phyloP scores from a whole-genome alignment of 495 filamentous ascomycete species.

The Neurospora terricola region DNA sequence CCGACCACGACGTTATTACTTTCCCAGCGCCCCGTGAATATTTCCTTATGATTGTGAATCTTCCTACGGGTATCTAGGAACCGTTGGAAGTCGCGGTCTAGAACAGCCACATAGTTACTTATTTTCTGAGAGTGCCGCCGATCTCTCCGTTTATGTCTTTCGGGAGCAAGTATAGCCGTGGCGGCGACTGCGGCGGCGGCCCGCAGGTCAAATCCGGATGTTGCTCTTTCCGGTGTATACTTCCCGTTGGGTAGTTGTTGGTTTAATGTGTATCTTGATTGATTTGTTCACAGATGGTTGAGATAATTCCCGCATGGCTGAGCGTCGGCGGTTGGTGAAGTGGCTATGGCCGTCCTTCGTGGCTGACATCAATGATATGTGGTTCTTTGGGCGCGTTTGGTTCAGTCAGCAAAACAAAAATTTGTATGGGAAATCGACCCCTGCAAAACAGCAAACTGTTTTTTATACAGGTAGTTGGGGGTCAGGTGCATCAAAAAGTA shows the following conservation, averaged over 20 bases:
- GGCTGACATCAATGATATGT: background rate
- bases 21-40: background rate
- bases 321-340: background rate
- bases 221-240: background rate
- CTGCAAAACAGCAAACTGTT: too few relatives aligned
- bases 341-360: background rate
- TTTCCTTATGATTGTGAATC: background rate
- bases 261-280: background rate
- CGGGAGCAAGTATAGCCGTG: background rate
- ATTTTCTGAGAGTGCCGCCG: background rate
- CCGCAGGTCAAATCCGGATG: background rate
- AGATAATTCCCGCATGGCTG: background rate
- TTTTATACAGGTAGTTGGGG: too few relatives aligned
- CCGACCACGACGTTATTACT: background rate
- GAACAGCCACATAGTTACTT: background rate
- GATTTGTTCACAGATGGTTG: too few relatives aligned
- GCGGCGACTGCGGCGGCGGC: background rate
- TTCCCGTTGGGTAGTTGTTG: background rate
- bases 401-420: too few relatives aligned
- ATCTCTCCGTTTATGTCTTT: background rate
- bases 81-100: conserved; percentile 2
- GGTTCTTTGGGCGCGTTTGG: too few relatives aligned
- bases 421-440: too few relatives aligned
- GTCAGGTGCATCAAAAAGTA: too few relatives aligned
- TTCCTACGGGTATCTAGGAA: conserved; percentile 3